A percentile compares a stretch with the other conserved stretches of the same genome.
Conservation (phyloP, 2,329 filamentous ascomycete species). For the Trichoderma simmonsii region DNA sequence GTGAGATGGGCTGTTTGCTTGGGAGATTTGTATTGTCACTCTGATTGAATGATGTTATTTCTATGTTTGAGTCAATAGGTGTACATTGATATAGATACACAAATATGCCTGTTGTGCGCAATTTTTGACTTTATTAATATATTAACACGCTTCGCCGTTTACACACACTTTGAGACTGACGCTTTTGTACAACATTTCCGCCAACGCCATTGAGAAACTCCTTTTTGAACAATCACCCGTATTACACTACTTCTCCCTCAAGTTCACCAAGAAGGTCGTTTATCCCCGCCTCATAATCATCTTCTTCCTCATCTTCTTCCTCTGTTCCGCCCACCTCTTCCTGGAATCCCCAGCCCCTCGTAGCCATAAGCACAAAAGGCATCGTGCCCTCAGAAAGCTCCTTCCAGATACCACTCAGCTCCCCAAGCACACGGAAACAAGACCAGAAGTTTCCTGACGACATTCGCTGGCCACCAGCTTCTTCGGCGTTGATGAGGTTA, state of each 20-base stretch:
- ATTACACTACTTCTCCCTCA: neutral
- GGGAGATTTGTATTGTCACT: neutral
- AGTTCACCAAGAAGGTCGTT: neutral
- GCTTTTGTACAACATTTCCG: neutral
- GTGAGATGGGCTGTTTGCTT: neutral
- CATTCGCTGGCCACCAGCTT: neutral
- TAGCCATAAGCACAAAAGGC: constrained; percentile 7
- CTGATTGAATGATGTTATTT: neutral
- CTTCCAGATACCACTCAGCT: constrained; percentile 6
- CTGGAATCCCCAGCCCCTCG: constrained; percentile 7
- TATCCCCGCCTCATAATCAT: neutral
- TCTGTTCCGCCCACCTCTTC: neutral
- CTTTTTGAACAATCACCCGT: neutral
- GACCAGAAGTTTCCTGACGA: constrained; percentile 13
- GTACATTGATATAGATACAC: neutral
- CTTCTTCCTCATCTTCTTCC: neutral
- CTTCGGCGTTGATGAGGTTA: neutral
- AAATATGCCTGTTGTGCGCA: neutral
- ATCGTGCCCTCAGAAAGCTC: neutral
- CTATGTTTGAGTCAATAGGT: neutral
- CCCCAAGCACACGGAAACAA: constrained; percentile 5
- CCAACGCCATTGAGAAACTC: neutral
- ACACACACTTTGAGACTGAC: neutral
- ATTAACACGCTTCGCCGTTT: neutral
- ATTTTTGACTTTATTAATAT: neutral